Conservation (phyloP, 2,329 filamentous ascomycete genomes). For the Sclerotinia glacialis region DNA sequence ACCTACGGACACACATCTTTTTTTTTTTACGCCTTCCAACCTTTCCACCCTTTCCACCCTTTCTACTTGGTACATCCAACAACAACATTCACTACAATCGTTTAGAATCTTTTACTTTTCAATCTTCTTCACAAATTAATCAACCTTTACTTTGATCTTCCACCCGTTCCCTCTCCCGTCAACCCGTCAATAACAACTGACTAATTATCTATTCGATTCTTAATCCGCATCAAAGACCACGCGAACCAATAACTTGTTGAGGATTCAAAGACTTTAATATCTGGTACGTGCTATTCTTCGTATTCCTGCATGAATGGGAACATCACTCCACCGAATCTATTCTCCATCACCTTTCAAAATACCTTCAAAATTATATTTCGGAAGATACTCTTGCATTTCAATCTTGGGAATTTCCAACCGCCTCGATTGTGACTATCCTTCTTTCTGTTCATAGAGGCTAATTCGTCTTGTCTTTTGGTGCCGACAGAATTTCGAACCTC, state of each 20-base stretch:
- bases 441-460: constrained; percentile 2
- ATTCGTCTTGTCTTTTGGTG: constrained; percentile 4
- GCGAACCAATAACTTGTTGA: constrained; percentile 19
- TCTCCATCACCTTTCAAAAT: constrained; percentile 1
- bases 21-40: not conserved
- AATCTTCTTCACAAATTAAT: not conserved
- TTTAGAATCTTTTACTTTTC: not conserved
- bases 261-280: constrained; percentile 12
- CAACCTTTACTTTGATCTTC: not conserved
- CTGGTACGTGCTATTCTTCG: constrained; percentile 22
- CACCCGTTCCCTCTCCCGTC: too few relatives aligned
- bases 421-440: not conserved
- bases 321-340: constrained; percentile 18
- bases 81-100: constrained; percentile 11
- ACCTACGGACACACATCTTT: not conserved
- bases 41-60: not conserved
- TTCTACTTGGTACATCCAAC: not conserved
- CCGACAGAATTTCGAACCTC: constrained; percentile 17
- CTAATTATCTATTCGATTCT: not conserved
- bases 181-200: not conserved
- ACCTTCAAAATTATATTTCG: not conserved
- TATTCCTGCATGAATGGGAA: constrained; percentile 23
- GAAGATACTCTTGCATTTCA: not conserved
- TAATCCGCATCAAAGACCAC: constrained; percentile 11
- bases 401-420: not conserved